Percentiles rank a stretch among this genome's conserved stretches.
These are phyloP conservation scores for Plenodomus lindquistii DNA, from an alignment of 2,329 filamentous ascomycete species.

Conservation along the genomic window DNA sequence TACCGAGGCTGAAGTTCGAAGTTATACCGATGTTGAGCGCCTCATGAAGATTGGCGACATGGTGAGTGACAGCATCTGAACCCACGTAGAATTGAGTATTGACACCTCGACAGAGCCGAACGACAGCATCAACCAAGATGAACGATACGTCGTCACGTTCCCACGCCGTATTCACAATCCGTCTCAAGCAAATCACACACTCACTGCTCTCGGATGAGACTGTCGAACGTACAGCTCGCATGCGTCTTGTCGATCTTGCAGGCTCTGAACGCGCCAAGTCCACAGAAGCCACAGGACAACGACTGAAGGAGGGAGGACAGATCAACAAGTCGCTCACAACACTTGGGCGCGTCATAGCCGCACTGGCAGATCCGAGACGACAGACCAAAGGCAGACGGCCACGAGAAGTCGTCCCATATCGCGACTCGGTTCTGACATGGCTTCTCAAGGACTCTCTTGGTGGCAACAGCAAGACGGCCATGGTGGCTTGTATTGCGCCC, in stretches of 20 bases:
- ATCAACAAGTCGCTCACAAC: constrained; percentile 99
- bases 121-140: constrained; percentile 95
- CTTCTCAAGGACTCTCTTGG: constrained; percentile 93
- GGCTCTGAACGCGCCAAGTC: constrained; percentile 94
- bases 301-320: constrained; percentile 91
- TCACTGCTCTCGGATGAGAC: constrained; percentile 97
- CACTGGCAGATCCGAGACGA: constrained; percentile 72
- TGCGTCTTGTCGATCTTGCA: constrained; percentile 91
- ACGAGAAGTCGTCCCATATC: constrained; percentile 81
- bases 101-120: constrained; percentile 63
- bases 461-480: constrained; percentile 96
- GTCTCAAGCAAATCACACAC: constrained; percentile 97
- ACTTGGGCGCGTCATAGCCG: constrained; percentile 91
- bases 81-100: constrained; percentile 3
- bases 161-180: constrained; percentile 97
- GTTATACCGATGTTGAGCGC: constrained; percentile 81
- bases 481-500: constrained; percentile 97
- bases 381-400: constrained; percentile 46
- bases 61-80: constrained; percentile 21
- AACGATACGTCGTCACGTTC: constrained; percentile 97
- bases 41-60: constrained; percentile 89
- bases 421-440: constrained; percentile 84
- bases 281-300: constrained; percentile 89
- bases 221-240: constrained; percentile 90
- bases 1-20: constrained; percentile 89